Base-by-base conservation (phyloP, 2,329 filamentous ascomycete species). In the Trichoderma atrobrunneum region DNA sequence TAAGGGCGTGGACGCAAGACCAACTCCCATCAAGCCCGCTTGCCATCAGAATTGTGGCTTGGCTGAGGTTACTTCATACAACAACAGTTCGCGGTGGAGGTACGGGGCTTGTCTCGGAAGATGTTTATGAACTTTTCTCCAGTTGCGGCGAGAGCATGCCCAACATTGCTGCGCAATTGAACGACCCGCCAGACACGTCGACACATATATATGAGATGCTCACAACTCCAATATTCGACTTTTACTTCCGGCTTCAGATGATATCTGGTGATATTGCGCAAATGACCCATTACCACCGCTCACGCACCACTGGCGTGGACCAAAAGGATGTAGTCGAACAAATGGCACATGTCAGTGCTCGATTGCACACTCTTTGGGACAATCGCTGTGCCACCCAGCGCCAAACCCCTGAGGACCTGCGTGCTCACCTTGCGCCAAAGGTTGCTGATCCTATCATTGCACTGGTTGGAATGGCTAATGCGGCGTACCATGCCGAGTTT, bases 201-300 rank as follows among this genome's bases (percentile, higher is more conserved):
- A 71, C 43, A 21, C 62, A 72, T 26, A 28, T 77, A 18, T 73
- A 74, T 54, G 72, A 76, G 14, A 62, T 70, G 12, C 66, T 76
- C 14, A 68, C 72, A 43, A 66, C 66, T 12, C 74, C 76, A 1
- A 56, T 76, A 2, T 76, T 76, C 54, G 70, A 73, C 2, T 76
- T 76, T 43, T 77, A 77, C 65, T 74, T 73, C 48, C 70, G 60
- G 7, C 73, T 77, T 7, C 76, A 77, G 66, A 62, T 68, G 7
- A 51, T 77, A 5, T 77, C 76, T 2, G 71, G 71, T 8, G 59
- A 75, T n/a, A 73, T 77, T 16, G 73, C 74, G 7, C 54, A 72
- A 5, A 30, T 76, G 14, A 77, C 75, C 10, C 76, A 77, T 32
- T 77, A 77, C 43, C 76, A 75, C 56, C 76, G 76, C 24, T 76